Evolutionary conservation across 1,284 basidiomycete species (phyloP).

Genomic region (Malassezia sp.): DNA sequence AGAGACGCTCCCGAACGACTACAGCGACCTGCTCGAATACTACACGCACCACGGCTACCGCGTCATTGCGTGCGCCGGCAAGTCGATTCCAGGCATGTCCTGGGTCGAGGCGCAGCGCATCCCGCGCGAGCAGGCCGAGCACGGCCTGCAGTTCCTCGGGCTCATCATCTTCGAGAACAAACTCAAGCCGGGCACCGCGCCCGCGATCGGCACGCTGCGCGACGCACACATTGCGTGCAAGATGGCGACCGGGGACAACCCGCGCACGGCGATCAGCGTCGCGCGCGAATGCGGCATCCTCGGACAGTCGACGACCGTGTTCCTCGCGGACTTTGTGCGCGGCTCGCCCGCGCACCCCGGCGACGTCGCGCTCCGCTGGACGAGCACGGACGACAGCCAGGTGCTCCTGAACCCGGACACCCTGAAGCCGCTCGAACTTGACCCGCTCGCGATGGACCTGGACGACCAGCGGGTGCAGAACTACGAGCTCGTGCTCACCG

Average conservation of each 20-base stretch:
- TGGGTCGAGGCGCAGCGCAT: slow-evolving; percentile 97
- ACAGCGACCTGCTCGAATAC: slow-evolving; percentile 89
- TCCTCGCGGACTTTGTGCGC: slow-evolving; percentile 61
- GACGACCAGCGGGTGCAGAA: slow-evolving; percentile 55
- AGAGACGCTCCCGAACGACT: slow-evolving; percentile 64
- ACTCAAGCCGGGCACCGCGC: slow-evolving; percentile 81
- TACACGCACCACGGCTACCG: slow-evolving; percentile 95
- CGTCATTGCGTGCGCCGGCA: slow-evolving; percentile 95
- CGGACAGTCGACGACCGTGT: slow-evolving; percentile 80
- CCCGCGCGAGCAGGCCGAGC: slow-evolving; percentile 91
- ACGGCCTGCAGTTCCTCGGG: slow-evolving; percentile 78
- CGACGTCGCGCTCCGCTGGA: slow-evolving; percentile 65
- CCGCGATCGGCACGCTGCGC: slow-evolving; percentile 78
- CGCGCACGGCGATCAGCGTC: slow-evolving; percentile 89
- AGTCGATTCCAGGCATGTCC: slow-evolving; percentile 79
- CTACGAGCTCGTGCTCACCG: slow-evolving; percentile 82
- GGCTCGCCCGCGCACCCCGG: slow-evolving; percentile 13
- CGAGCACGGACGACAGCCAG: slow-evolving; percentile 73
- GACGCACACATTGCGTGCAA: slow-evolving; percentile 82
- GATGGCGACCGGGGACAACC: slow-evolving; percentile 98
- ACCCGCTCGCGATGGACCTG: slow-evolving; percentile 34
- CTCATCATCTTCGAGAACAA: slow-evolving; percentile 98
- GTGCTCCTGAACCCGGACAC: slow-evolving; percentile 76
- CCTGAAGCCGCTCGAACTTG: slow-evolving; percentile 53
- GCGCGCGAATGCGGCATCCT: slow-evolving; percentile 87